These are phyloP conservation scores for Harrya chromipes DNA, from an alignment of 768 basidiomycete genomes.

Conservation along the genomic window DNA sequence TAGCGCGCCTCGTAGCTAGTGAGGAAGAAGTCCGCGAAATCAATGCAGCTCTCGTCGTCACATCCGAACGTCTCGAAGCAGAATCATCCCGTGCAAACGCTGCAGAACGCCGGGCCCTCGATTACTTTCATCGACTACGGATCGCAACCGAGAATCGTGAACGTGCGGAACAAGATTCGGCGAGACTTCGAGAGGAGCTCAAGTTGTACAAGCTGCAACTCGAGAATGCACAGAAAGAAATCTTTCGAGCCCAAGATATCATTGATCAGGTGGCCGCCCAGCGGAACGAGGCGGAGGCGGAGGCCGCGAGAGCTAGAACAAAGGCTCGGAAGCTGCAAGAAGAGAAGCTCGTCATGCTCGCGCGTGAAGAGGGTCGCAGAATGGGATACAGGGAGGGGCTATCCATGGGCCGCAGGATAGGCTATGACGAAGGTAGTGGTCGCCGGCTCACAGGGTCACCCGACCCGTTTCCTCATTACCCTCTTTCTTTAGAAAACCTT, in stretches of 20 bases:
- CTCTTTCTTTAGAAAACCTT: conserved; percentile 9
- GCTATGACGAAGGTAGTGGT: conserved; percentile 28
- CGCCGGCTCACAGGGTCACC: conserved; percentile 8
- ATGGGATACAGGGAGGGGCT: conserved; percentile 43
- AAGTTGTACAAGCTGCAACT: conserved; percentile 44
- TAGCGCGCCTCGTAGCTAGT: conserved; percentile 27
- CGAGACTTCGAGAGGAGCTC: conserved; percentile 40
- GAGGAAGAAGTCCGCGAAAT: conserved; percentile 34
- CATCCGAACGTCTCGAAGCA: conserved; percentile 35
- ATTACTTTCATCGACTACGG: conserved; percentile 42
- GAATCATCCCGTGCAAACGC: conserved; percentile 42
- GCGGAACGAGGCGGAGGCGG: conserved; percentile 44
- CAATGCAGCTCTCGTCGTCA: conserved; percentile 24
- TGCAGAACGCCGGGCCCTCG: conserved; percentile 47
- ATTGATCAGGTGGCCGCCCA: conserved; percentile 41
- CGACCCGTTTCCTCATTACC: conserved; percentile 10
- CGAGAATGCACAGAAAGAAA: conserved; percentile 44
- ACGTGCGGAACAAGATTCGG: conserved; percentile 37
- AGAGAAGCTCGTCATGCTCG: conserved; percentile 38
- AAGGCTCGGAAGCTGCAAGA: conserved; percentile 43
- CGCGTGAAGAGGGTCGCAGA: conserved; percentile 42
- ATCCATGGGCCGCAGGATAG: conserved; percentile 29
- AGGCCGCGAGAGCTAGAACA: conserved; percentile 43
- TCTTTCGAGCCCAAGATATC: conserved; percentile 41
- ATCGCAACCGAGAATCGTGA: conserved; percentile 39